Evolutionary conservation across 345 rosid species (phyloP), one percentile per base, ranked within the genome.

Genomic region (Pistacia vera): DNA sequence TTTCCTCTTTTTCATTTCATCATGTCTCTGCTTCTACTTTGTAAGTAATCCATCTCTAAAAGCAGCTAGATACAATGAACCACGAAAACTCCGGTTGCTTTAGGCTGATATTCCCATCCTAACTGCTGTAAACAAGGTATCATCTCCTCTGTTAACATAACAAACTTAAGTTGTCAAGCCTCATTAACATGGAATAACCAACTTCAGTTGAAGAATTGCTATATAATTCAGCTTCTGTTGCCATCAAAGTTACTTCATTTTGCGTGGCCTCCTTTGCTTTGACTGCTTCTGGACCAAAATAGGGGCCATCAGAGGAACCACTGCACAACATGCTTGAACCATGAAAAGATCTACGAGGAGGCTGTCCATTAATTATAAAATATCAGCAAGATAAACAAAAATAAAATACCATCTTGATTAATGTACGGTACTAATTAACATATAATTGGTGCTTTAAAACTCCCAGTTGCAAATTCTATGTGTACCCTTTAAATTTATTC

Each of bases 271-370:
- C 91, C 78, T 95, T 95, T 48, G 98, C 98, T 83, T 90, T 92
- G 54, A 86, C 92, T 41, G 98, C 99, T 86, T 92, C 91, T 10
- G 89, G 90, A 69, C 97, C 92, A 81, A 93, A 93, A 82, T 87
- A 85, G 11, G 97, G 91, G 65, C 97, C 97, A 0, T 90, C 97
- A 2, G 97, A 93, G n/a, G 93, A 88, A 92, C 78, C 48, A 97
- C 93, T 5, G 93, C 0, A 95, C 99, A 1, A 95, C 93, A 64
- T 93, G 99, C 81, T 95, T 90, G 88, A 93, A 66, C 99, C 99
- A 78, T 95, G 97, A 85, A 95, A 77, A 60, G 99, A 95, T 79
- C 91, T 81, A 8, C 66, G 81, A 71, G 99, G 95, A 52, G 99
- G 98, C 99, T 95, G 84, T 74, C 16, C 73, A 52, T 69, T 71